Conservation (phyloP, 2,329 filamentous ascomycete genomes). For the Alternaria burnsii region DNA sequence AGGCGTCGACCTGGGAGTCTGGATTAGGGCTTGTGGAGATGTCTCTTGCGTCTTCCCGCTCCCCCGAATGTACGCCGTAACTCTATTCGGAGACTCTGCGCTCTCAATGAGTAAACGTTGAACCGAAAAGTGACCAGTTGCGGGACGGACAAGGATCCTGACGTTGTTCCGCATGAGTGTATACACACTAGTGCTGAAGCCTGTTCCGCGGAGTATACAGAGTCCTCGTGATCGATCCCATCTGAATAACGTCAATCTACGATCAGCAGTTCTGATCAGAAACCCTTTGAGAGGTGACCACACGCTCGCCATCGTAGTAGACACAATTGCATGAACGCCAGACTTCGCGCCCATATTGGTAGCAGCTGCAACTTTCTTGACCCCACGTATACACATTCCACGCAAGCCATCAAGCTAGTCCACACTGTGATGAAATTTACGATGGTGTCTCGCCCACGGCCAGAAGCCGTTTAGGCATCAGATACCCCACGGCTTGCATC, state of each 20-base stretch:
- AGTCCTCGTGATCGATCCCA: not conserved
- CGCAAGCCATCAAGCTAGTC: not conserved
- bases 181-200: conserved; percentile 9
- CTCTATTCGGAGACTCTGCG: not conserved
- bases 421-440: not conserved
- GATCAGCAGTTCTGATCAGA: not conserved
- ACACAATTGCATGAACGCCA: not conserved
- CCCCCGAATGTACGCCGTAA: conserved; percentile 15
- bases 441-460: not conserved
- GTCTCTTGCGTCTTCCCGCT: conserved; percentile 9
- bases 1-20: not conserved
- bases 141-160: not conserved
- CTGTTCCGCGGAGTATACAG: conserved; percentile 1
- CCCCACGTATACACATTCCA: not conserved
- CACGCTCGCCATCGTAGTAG: not conserved
- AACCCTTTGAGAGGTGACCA: not conserved
- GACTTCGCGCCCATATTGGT: not conserved
- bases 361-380: not conserved
- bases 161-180: conserved; percentile 4
- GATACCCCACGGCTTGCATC: not conserved
- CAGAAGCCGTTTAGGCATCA: not conserved
- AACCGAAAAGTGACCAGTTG: conserved; percentile 14
- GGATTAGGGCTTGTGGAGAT: conserved; percentile 10
- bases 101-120: not conserved
- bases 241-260: not conserved